These are phyloP conservation scores for Fusarium sterilihyphosum DNA, from an alignment of 2,329 filamentous ascomycete species.

Conservation along the genomic window DNA sequence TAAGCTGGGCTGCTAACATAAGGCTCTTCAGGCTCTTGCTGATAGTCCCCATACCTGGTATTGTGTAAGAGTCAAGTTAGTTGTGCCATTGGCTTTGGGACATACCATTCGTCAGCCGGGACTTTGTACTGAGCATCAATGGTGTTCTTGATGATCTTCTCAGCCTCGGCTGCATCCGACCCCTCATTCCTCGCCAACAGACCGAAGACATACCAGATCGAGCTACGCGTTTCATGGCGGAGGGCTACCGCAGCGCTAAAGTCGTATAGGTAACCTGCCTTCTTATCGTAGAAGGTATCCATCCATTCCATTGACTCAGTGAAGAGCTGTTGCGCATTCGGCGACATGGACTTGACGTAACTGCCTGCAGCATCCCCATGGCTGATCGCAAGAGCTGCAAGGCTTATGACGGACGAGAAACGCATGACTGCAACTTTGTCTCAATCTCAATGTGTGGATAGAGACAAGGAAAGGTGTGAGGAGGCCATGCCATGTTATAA, in stretches of 20 bases:
- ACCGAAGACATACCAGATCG: constrained; percentile 68
- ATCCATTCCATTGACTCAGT: constrained; percentile 60
- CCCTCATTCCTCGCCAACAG: constrained; percentile 64
- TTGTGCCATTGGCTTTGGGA: background rate
- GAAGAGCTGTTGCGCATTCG: constrained; percentile 24
- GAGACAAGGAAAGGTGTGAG: background rate
- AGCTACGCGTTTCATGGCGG: constrained; percentile 65
- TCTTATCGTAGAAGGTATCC: constrained; percentile 64
- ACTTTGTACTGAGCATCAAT: constrained; percentile 64
- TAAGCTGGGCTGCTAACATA: constrained; percentile 63
- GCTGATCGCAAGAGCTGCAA: background rate
- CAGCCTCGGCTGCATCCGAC: constrained; percentile 60
- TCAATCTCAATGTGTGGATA: background rate
- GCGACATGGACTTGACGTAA: background rate
- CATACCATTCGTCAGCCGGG: constrained; percentile 63
- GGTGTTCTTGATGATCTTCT: constrained; percentile 64
- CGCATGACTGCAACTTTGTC: background rate
- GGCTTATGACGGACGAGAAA: background rate
- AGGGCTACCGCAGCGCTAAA: constrained; percentile 56
- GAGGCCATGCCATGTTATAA: background rate
- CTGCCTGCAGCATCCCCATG: background rate
- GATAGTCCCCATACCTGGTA: constrained; percentile 55
- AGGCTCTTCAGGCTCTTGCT: constrained; percentile 66
- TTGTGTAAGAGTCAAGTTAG: background rate
- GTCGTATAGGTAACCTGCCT: constrained; percentile 63